Conservation (phyloP, 1,139 yeast genomes). For the Sugiyamaella paludigena region DNA sequence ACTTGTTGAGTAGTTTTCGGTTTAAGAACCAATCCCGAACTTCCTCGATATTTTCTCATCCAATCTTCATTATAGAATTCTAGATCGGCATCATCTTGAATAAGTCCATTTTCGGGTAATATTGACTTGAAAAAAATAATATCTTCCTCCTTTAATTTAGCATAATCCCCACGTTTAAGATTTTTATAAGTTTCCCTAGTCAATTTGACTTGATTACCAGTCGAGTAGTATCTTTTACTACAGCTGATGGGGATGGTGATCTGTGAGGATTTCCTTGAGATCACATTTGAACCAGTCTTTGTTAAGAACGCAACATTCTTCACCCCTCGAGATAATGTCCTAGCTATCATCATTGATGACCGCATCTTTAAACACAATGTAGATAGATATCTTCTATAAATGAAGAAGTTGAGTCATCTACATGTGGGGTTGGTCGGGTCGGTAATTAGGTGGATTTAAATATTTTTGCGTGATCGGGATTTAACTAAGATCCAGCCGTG, state of each 20-base stretch:
- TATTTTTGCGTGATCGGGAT: too few relatives aligned
- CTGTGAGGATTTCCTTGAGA: too few relatives aligned
- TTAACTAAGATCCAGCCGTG: too few relatives aligned
- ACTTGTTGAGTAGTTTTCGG: slow-evolving; percentile 85
- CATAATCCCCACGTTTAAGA: slow-evolving; percentile 35
- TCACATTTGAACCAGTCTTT: too few relatives aligned
- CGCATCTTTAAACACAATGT: too few relatives aligned
- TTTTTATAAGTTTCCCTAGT: slow-evolving; percentile 34
- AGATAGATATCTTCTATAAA: too few relatives aligned
- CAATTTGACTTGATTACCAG: slow-evolving; percentile 25
- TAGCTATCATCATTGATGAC: too few relatives aligned
- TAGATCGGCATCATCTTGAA: slow-evolving; percentile 60
- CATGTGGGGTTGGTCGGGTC: too few relatives aligned
- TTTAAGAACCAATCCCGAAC: slow-evolving; percentile 74
- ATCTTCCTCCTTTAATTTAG: slow-evolving; percentile 54
- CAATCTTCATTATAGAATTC: slow-evolving; percentile 83
- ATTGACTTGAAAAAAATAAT: slow-evolving; percentile 60
- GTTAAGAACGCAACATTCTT: too few relatives aligned
- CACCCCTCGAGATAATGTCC: too few relatives aligned
- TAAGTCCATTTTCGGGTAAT: slow-evolving; percentile 49
- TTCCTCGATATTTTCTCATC: slow-evolving; percentile 94
- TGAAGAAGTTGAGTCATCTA: too few relatives aligned
- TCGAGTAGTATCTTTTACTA: slow-evolving; percentile 18
- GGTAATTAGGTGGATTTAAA: too few relatives aligned
- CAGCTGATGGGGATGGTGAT: not conserved